phyloP scores from a whole-genome alignment of 2,329 filamentous ascomycete species.

The Fusarium tupiense region DNA sequence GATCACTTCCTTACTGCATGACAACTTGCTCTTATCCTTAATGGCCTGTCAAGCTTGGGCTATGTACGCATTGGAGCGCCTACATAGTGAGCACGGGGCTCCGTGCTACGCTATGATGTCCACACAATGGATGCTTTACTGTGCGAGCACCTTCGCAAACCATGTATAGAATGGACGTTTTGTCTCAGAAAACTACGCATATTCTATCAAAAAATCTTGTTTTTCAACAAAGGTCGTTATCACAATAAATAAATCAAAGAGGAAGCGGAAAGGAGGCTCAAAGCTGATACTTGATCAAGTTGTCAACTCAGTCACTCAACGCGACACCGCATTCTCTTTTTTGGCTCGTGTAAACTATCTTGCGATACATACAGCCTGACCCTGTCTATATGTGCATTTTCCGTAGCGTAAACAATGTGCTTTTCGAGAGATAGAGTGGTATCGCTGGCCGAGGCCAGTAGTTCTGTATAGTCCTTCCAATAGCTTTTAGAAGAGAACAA shows the following conservation, averaged over 20 bases:
- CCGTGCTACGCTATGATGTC: neutral
- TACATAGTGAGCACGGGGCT: neutral
- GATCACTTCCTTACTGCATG: neutral
- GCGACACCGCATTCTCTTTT: conserved; percentile 31
- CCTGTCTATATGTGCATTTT: conserved; percentile 33
- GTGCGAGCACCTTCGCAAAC: neutral
- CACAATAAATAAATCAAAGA: conserved; percentile 32
- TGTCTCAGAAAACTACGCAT: neutral
- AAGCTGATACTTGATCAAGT: conserved; percentile 34
- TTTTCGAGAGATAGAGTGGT: conserved; percentile 13
- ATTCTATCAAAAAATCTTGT: neutral
- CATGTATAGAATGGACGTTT: neutral
- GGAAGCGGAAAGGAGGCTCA: conserved; percentile 9
- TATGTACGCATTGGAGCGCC: neutral
- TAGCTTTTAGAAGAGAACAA: conserved; percentile 14
- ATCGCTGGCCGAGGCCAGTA: conserved; percentile 14
- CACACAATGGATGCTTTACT: neutral
- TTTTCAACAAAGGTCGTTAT: neutral
- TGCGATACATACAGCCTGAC: conserved; percentile 23
- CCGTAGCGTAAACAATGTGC: conserved; percentile 8
- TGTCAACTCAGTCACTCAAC: conserved; percentile 24
- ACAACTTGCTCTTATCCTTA: too few species aligned
- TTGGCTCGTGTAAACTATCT: conserved; percentile 29
- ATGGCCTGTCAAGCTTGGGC: too few species aligned
- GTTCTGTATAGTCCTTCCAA: conserved; percentile 28